phyloP scores from a whole-genome alignment of 495 filamentous ascomycete genomes.

The Acidomyces sp. region DNA sequence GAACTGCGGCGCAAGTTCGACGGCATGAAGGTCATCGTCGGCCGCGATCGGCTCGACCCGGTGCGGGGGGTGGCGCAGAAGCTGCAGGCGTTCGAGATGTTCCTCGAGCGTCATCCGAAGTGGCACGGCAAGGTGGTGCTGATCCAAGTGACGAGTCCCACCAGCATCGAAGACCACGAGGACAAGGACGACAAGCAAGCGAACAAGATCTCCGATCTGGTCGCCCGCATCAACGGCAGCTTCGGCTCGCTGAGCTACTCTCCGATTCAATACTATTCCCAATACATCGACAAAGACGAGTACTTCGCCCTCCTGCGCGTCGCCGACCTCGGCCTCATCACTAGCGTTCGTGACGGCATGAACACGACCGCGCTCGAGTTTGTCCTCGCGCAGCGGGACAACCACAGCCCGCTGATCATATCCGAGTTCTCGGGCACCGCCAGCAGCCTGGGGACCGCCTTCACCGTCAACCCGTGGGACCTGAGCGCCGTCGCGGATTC shows the following conservation, averaged over 20 bases:
- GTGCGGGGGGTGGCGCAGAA: constrained; percentile 86
- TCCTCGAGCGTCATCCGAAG: constrained; percentile 74
- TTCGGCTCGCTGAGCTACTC: constrained; percentile 76
- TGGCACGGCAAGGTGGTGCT: constrained; percentile 87
- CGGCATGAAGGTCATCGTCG: constrained; percentile 83
- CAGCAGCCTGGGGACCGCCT: constrained; percentile 66
- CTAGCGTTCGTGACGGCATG: constrained; percentile 88
- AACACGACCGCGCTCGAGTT: constrained; percentile 93
- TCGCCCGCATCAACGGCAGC: constrained; percentile 76
- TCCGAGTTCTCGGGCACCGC: constrained; percentile 94
- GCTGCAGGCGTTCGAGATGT: constrained; percentile 79
- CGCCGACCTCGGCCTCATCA: constrained; percentile 81
- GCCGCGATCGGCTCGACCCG: constrained; percentile 81
- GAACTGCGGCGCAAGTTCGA: constrained; percentile 58
- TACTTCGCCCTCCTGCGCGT: constrained; percentile 82
- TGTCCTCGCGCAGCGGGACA: constrained; percentile 75
- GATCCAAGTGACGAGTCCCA: constrained; percentile 87
- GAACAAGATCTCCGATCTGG: constrained; percentile 72
- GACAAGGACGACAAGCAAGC: constrained; percentile 54
- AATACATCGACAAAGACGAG: constrained; percentile 73
- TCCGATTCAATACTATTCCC: constrained; percentile 83
- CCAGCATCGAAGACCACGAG: constrained; percentile 57
- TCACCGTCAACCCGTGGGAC: constrained; percentile 94
- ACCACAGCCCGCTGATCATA: constrained; percentile 72
- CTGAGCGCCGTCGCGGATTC: constrained; percentile 62